Conservation (phyloP, 192 early-diverging fungal genomes). For the Linnemannia exigua region DNA sequence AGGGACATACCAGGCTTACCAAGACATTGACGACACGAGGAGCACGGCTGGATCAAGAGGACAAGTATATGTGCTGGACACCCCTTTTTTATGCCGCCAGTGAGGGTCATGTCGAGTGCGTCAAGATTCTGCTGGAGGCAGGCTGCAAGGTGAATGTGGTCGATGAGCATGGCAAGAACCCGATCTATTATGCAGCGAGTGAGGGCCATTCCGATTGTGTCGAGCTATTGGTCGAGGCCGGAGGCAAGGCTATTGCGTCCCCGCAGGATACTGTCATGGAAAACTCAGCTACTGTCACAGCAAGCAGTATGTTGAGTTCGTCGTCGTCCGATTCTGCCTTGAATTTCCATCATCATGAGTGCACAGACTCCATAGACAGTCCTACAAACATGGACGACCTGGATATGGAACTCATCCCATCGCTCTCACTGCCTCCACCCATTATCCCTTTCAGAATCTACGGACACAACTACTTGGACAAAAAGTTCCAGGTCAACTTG, state of each 20-base stretch:
- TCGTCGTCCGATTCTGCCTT: not conserved
- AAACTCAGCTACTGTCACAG: not conserved
- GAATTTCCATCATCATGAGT: slow-evolving; percentile 8
- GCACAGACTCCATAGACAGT: slow-evolving; percentile 19
- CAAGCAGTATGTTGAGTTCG: not conserved
- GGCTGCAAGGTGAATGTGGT: slow-evolving; percentile 78
- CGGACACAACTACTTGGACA: slow-evolving; percentile 97
- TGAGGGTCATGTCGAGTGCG: slow-evolving; percentile 90
- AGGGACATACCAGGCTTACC: slow-evolving; percentile 82
- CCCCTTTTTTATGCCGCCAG: slow-evolving; percentile 95
- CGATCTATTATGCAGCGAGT: slow-evolving; percentile 92
- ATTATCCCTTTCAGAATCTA: slow-evolving; percentile 99
- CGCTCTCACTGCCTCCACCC: slow-evolving; percentile 94
- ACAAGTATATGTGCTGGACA: slow-evolving; percentile 96
- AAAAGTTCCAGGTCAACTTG: slow-evolving; percentile 88
- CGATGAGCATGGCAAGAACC: slow-evolving; percentile 88
- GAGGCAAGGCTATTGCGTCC: slow-evolving; percentile 52
- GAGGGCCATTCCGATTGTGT: slow-evolving; percentile 92
- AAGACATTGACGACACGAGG: slow-evolving; percentile 80
- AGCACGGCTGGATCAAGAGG: slow-evolving; percentile 79
- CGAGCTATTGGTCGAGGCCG: slow-evolving; percentile 78
- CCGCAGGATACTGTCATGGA: slow-evolving; percentile 32
- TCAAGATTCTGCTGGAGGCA: slow-evolving; percentile 83
- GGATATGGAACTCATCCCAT: slow-evolving; percentile 93
- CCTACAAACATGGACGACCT: slow-evolving; percentile 64